Evolutionary conservation across 2,329 filamentous ascomycete genomes (phyloP), one percentile per base, ranked within the genome.

Genomic region (Aspergillus quadrilineatus): DNA sequence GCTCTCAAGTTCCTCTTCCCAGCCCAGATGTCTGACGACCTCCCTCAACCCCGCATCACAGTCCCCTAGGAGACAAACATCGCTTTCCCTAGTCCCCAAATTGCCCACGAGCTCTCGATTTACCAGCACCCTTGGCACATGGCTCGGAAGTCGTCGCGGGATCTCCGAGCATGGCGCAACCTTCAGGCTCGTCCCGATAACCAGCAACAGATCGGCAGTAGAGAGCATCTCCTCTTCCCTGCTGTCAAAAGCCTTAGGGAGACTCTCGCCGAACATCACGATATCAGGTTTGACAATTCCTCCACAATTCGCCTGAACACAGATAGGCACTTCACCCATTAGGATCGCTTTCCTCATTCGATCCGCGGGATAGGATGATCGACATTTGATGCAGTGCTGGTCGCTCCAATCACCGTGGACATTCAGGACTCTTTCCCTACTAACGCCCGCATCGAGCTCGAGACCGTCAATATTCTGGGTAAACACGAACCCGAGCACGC

Each of bases 381-480:
- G 84, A 77, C 92, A 96, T 28, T 92, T 89, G 61, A 93, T 89
- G 71, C 92, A 96, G 60, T 86, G 83, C 74, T 96, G 90, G 1
- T 81, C 83, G 39, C 90, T 90, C 72, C 96, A 96, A 69, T 88
- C 93, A 39, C 92, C 92, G 71, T 96, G 92, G 0, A 90, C 89
- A 74, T 94, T 90, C 14, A 96, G 80, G 41, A 96, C 89, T 67
- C 82, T 85, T 1, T 90, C 84, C 0, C 75, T 77, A 0, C 89
- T 87, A 0, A 96, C 86, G 15, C 92, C 92, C 8, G 90, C 91
- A 59, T 82, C 81, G n/a, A 89, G 82, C 73, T 96, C 92, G 5
- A 96, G 80, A 61, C 89, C 92, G 74, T 96, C 92, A 63, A 96
- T 95, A 69, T 96, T 96, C 69, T 96, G 92, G 0, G 91, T 96